Evolutionary conservation across 345 rosid species (phyloP).

Genomic region (Sisymbrium irio): DNA sequence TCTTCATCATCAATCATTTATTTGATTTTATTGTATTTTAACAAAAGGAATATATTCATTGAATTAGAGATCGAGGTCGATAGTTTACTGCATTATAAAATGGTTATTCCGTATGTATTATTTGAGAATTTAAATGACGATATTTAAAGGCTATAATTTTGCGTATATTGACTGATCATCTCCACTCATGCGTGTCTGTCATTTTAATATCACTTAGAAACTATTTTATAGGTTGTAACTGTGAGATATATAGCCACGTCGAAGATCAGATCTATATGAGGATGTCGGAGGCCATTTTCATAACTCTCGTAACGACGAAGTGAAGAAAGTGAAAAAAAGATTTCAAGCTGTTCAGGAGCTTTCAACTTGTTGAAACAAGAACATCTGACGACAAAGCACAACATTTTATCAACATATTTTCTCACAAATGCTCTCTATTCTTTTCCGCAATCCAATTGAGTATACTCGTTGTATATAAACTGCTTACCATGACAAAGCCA

Average conservation of each 20-base stretch:
- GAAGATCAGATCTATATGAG: background rate
- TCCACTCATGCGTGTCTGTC: background rate
- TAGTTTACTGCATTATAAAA: background rate
- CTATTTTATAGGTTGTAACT: background rate
- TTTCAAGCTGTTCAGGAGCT: background rate
- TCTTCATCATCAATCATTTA: constrained; percentile 9
- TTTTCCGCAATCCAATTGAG: background rate
- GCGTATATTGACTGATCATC: background rate
- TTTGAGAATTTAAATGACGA: background rate
- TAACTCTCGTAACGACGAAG: background rate
- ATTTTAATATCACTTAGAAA: background rate
- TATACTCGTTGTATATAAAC: background rate
- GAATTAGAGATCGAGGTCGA: background rate
- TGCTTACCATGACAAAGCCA: constrained; percentile 4
- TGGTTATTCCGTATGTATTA: background rate
- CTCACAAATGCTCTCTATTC: background rate
- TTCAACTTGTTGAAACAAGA: no score
- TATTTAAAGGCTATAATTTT: background rate
- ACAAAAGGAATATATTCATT: background rate
- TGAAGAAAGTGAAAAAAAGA: background rate
- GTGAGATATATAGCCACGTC: background rate
- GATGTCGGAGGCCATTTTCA: background rate
- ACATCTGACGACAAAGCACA: background rate
- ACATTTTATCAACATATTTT: background rate
- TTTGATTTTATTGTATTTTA: background rate